These are phyloP conservation scores for Apophysomyces elegans DNA, from an alignment of 371 early-diverging fungal species.

Conservation along the genomic window DNA sequence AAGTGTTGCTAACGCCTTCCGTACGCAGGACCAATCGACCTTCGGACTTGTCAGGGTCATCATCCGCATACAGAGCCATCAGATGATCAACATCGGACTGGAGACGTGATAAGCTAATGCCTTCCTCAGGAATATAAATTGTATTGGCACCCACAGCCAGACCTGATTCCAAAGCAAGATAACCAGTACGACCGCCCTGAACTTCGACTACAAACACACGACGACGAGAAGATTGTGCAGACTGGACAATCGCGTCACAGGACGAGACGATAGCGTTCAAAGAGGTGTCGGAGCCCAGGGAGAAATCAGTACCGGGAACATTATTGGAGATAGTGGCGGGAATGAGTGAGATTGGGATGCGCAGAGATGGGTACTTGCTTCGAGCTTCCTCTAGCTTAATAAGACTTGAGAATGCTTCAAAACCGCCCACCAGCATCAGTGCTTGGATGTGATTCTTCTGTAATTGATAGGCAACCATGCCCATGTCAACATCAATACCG, in stretches of 20 bases:
- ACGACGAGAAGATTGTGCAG: constrained; percentile 88
- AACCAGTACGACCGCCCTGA: constrained; percentile 97
- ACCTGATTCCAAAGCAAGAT: constrained; percentile 91
- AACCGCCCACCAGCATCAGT: constrained; percentile 95
- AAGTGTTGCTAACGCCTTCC: constrained; percentile 84
- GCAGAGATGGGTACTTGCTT: constrained; percentile 80
- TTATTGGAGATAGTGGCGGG: constrained; percentile 99
- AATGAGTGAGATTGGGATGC: constrained; percentile 92
- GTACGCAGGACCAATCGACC: constrained; percentile 86
- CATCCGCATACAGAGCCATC: constrained; percentile 71
- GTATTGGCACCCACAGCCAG: constrained; percentile 93
- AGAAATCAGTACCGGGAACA: constrained; percentile 97
- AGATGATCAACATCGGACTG: constrained; percentile 88
- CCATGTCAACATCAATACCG: constrained; percentile 70
- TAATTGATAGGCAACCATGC: constrained; percentile 89
- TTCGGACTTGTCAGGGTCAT: constrained; percentile 72
- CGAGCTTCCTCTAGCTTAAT: constrained; percentile 76
- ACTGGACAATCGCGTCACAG: constrained; percentile 94
- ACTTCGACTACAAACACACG: constrained; percentile 98
- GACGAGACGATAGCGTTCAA: constrained; percentile 94
- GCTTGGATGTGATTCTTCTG: constrained; percentile 90
- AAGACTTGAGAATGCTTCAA: constrained; percentile 89
- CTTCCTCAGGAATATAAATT: constrained; percentile 96
- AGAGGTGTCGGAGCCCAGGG: constrained; percentile 97
- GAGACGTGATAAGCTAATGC: constrained; percentile 77